These are phyloP conservation scores for Enterospora canceri DNA, from an alignment of 371 early-diverging fungal genomes.

Conservation along the genomic window DNA sequence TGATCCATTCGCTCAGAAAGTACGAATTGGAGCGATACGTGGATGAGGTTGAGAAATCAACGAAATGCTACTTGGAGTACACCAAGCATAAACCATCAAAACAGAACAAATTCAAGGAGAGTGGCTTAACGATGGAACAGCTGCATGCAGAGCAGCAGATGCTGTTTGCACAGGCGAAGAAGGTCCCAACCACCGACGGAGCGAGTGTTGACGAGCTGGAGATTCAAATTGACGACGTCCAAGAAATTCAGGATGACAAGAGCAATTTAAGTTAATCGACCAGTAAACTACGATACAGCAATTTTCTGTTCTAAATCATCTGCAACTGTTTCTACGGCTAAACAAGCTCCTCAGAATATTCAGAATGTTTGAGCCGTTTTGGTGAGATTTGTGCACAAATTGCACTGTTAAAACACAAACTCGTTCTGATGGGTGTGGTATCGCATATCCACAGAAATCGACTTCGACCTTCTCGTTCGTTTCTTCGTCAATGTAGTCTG, in stretches of 20 bases:
- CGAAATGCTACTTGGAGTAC: conserved; percentile 69
- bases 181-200: not conserved
- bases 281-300: too few relatives aligned
- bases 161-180: conserved; percentile 76
- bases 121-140: conserved; percentile 78
- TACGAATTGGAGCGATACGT: conserved; percentile 81
- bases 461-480: conserved; percentile 58
- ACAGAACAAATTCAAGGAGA: conserved; percentile 68
- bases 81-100: conserved; percentile 71
- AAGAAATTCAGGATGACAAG: not conserved
- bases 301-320: too few relatives aligned
- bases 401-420: conserved; percentile 82
- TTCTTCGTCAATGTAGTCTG: not conserved
- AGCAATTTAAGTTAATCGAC: too few relatives aligned
- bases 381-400: conserved; percentile 35
- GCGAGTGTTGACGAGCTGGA: not conserved
- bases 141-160: conserved; percentile 70
- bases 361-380: conserved; percentile 29
- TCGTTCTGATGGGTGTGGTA: conserved; percentile 95
- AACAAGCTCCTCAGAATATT: conserved; percentile 15
- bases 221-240: not conserved
- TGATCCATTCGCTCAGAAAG: conserved; percentile 69
- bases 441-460: conserved; percentile 87
- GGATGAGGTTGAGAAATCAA: conserved; percentile 69
- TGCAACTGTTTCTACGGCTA: not conserved